Base-by-base conservation (phyloP, 129 eudicot genomes). In the Flaveria trinervia region DNA sequence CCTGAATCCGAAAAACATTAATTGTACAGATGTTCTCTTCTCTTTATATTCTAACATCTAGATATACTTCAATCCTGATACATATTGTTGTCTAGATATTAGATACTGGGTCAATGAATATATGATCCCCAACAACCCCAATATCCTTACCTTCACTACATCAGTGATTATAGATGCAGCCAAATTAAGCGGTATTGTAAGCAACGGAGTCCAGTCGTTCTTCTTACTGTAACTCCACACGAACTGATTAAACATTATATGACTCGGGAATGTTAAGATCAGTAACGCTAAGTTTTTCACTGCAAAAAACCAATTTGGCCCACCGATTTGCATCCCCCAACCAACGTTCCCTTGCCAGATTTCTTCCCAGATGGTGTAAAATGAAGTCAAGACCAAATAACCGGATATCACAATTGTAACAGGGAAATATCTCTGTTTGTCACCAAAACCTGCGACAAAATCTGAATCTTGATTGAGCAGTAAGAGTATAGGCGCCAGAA, bases 371-470 rank as follows among this genome's bases (percentile, higher is more conserved):
- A 95, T 89, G 81, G 89, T 88, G 81, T 91, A 87, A 22, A 95
- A 16, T 16, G 99, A 87, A 10, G 96, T 95, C 79, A 88, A 61
- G 4, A 85, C 87, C 92, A 95, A 77, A 72, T 95, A 91, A 3
- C 75, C 86, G 2, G 99, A 87, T 52, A 95, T 91, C 54, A 83
- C 99, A 13, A 88, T 84, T 0, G 92, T 85, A 41, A 95, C 97
- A 0, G 99, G 99, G 83, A 95, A 95, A 74, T 95, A 95, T 81
- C 99, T 77, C 81, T 95, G 99, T 76, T 95, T 95, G 74, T 95
- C 99, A 67, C 99, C 97, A 82, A 95, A 95, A n/a, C 96, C 99
- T 69, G 96, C 96, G 13, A 91, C 90, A 71, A 95, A 95, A 85
- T 95, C 99, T 14, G 97, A 84, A 68, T 95, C 99, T 80, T 95